phyloP scores from a whole-genome alignment of 768 basidiomycete genomes.

The Phylloporus sp. region DNA sequence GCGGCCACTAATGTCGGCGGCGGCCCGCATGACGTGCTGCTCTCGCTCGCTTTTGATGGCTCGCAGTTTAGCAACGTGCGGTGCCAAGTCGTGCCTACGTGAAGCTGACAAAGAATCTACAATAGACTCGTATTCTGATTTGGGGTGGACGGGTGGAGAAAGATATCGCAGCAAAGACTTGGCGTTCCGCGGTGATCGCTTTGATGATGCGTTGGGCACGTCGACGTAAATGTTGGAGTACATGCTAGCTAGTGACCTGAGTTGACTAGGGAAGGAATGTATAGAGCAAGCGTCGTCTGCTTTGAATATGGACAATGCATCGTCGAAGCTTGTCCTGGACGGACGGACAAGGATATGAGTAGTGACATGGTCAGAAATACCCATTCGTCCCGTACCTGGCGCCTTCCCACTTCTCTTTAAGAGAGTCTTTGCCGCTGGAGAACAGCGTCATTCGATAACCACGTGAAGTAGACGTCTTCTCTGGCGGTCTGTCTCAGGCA shows the following conservation, averaged over 20 bases:
- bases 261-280: constrained; percentile 47
- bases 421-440: constrained; percentile 63
- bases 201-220: constrained; percentile 36
- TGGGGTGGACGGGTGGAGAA: constrained; percentile 20
- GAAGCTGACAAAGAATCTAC: constrained; percentile 48
- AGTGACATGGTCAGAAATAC: neutral
- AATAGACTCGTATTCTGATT: constrained; percentile 49
- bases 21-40: constrained; percentile 70
- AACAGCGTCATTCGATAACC: constrained; percentile 90
- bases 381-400: constrained; percentile 42
- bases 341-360: neutral
- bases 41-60: constrained; percentile 78
- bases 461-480: constrained; percentile 62
- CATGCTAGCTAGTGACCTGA: constrained; percentile 50
- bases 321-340: constrained; percentile 58
- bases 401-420: constrained; percentile 91
- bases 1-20: constrained; percentile 81
- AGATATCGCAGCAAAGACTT: constrained; percentile 57
- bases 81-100: constrained; percentile 50
- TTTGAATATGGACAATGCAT: constrained; percentile 62
- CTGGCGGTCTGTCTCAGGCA: constrained; percentile 32
- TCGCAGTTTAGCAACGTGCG: constrained; percentile 66
- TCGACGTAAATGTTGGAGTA: constrained; percentile 53
- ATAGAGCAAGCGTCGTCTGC: constrained; percentile 71
- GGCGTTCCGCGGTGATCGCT: constrained; percentile 37